Evolutionary conservation across 139 green algal species (phyloP).

Genomic region (Closterium sp.): DNA sequence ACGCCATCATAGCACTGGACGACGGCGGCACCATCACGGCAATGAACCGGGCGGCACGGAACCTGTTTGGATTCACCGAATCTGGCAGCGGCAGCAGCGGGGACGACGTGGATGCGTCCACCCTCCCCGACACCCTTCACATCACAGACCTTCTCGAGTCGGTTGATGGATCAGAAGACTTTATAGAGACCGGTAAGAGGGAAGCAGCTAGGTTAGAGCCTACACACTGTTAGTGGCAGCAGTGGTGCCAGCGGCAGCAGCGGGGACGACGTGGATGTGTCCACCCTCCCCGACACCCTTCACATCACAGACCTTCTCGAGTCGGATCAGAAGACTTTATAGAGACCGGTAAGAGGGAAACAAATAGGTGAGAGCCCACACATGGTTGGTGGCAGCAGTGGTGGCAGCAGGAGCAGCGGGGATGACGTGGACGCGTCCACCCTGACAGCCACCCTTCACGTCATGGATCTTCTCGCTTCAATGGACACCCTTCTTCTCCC

Average conservation of each 20-base stretch:
- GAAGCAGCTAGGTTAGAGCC: too few relatives aligned
- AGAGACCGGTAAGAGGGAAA: background rate
- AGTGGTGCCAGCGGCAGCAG: too few relatives aligned
- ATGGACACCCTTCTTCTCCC: too few relatives aligned
- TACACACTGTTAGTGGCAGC: too few relatives aligned
- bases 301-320: background rate
- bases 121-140: background rate
- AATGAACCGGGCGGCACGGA: background rate
- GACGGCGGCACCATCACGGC: background rate
- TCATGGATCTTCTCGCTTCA: background rate
- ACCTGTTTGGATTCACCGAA: background rate
- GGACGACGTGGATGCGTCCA: background rate
- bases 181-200: background rate
- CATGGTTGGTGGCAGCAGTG: too few relatives aligned
- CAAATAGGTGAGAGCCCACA: too few relatives aligned
- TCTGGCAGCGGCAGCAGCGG: background rate
- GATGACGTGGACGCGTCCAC: too few relatives aligned
- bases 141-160: background rate
- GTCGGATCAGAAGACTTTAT: background rate
- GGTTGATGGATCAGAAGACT: background rate
- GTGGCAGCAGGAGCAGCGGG: too few relatives aligned
- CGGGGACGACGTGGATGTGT: too few relatives aligned
- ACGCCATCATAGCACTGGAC: background rate
- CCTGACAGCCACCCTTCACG: background rate
- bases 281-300: background rate